These are phyloP conservation scores for Marchantia polymorpha DNA, from an alignment of 225 moss, liverwort and hornwort genomes.

Conservation along the genomic window DNA sequence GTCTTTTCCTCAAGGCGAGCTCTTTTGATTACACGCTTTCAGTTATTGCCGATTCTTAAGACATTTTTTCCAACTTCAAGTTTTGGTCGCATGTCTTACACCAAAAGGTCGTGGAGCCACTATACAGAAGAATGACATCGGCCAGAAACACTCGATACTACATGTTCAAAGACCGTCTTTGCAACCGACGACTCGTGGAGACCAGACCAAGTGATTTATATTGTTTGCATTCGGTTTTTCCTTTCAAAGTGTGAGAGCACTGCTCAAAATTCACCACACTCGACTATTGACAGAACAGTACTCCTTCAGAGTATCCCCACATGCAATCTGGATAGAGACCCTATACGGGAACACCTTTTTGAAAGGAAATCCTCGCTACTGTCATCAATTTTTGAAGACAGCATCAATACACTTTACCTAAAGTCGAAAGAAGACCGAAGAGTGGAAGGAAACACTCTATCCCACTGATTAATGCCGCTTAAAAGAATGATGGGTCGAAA, in stretches of 20 bases:
- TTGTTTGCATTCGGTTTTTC: background rate
- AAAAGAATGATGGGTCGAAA: conserved; percentile 8
- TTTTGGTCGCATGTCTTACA: too few species aligned
- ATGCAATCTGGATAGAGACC: background rate
- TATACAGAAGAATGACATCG: too few species aligned
- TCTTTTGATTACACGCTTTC: too few species aligned
- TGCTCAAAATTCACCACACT: conserved; percentile 1
- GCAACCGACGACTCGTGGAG: too few species aligned
- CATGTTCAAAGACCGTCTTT: too few species aligned
- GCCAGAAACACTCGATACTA: too few species aligned
- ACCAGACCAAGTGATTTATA: background rate
- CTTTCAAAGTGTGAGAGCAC: background rate
- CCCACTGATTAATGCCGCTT: conserved; percentile 26
- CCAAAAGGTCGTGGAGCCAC: too few species aligned
- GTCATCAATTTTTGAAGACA: conserved; percentile 20
- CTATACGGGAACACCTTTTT: background rate
- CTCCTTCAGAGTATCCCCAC: background rate
- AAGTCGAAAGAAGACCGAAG: conserved; percentile 14
- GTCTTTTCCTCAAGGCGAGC: too few species aligned
- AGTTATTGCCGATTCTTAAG: too few species aligned
- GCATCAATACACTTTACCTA: conserved; percentile 23
- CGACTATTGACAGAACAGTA: background rate
- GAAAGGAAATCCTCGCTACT: conserved; percentile 22
- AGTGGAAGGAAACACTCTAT: conserved; percentile 21
- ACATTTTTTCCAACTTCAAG: too few species aligned